phyloP scores from a whole-genome alignment of 2,329 filamentous ascomycete species.

The Didymella segeticola region DNA sequence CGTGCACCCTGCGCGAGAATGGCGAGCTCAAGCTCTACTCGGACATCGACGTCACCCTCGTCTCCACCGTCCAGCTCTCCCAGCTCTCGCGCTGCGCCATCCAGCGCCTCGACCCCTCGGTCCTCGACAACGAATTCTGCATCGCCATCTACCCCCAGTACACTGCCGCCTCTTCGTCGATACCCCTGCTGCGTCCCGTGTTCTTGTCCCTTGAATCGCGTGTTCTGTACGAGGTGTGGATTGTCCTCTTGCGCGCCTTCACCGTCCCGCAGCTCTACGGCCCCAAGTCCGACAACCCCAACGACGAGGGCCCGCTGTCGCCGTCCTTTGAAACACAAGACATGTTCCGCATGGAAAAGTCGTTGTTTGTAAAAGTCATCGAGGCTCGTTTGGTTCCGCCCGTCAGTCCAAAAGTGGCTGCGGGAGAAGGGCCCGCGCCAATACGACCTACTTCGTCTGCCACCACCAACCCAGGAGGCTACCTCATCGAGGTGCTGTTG shows the following conservation, averaged over 20 bases:
- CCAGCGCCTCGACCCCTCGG: conserved; percentile 87
- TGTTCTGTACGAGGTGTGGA: conserved; percentile 96
- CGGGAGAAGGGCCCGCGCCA: conserved; percentile 32
- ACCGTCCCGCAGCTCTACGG: conserved; percentile 91
- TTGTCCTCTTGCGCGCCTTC: conserved; percentile 88
- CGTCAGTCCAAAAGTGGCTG: conserved; percentile 43
- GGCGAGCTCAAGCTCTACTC: conserved; percentile 91
- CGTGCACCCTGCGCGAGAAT: conserved; percentile 92
- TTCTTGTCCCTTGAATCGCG: conserved; percentile 87
- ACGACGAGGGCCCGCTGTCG: conserved; percentile 47
- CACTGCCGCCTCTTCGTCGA: conserved; percentile 72
- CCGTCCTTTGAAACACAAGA: conserved; percentile 56
- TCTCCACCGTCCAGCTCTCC: conserved; percentile 85
- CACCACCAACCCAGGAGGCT: conserved; percentile 63
- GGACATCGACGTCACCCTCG: conserved; percentile 79
- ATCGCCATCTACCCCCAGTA: conserved; percentile 97
- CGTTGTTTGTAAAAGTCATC: conserved; percentile 64
- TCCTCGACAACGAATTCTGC: conserved; percentile 91
- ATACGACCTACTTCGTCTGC: conserved; percentile 43
- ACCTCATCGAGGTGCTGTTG: conserved; percentile 78
- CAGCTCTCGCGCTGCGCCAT: conserved; percentile 89
- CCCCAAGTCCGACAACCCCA: conserved; percentile 58
- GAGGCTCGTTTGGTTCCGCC: conserved; percentile 64
- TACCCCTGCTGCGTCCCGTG: conserved; percentile 83
- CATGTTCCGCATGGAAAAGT: conserved; percentile 72